Evolutionary conservation across 2,329 filamentous ascomycete genomes (phyloP).

Genomic region (Helotiales sp.): DNA sequence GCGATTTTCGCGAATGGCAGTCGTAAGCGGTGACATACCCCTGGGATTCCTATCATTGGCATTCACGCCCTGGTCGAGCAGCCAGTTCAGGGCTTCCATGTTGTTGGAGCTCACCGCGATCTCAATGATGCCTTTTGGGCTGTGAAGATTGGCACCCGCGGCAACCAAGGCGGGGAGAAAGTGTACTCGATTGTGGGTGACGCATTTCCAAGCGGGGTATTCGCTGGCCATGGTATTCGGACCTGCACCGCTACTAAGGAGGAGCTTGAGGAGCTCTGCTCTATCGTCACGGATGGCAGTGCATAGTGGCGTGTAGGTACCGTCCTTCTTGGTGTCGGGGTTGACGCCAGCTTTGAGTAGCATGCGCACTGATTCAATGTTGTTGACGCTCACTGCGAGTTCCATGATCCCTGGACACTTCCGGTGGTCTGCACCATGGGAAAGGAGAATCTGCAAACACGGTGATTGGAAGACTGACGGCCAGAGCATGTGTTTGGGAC

Average conservation of each 20-base stretch:
- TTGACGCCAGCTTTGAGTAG: constrained; percentile 60
- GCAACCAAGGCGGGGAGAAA: constrained; percentile 59
- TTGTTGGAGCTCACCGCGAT: constrained; percentile 63
- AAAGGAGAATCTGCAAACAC: constrained; percentile 58
- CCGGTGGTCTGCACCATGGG: constrained; percentile 58
- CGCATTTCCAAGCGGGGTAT: constrained; percentile 67
- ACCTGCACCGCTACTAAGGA: constrained; percentile 52
- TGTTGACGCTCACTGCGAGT: constrained; percentile 62
- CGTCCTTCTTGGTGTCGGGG: constrained; percentile 63
- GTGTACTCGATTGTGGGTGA: constrained; percentile 63
- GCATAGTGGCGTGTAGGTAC: constrained; percentile 67
- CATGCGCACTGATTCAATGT: constrained; percentile 58
- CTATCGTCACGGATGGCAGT: constrained; percentile 68
- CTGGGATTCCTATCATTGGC: constrained; percentile 59
- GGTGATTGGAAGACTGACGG: constrained; percentile 59
- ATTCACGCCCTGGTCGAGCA: constrained; percentile 59
- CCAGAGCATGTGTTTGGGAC: constrained; percentile 69
- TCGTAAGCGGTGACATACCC: constrained; percentile 63
- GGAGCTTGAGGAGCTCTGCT: constrained; percentile 58
- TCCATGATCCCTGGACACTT: constrained; percentile 65
- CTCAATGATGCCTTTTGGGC: constrained; percentile 65
- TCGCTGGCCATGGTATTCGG: constrained; percentile 58
- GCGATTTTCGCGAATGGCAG: constrained; percentile 62
- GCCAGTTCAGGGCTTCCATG: constrained; percentile 57
- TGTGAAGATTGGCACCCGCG: constrained; percentile 59